Conservation (phyloP, 805 yeast genomes). For the Yarrowia sp. region DNA sequence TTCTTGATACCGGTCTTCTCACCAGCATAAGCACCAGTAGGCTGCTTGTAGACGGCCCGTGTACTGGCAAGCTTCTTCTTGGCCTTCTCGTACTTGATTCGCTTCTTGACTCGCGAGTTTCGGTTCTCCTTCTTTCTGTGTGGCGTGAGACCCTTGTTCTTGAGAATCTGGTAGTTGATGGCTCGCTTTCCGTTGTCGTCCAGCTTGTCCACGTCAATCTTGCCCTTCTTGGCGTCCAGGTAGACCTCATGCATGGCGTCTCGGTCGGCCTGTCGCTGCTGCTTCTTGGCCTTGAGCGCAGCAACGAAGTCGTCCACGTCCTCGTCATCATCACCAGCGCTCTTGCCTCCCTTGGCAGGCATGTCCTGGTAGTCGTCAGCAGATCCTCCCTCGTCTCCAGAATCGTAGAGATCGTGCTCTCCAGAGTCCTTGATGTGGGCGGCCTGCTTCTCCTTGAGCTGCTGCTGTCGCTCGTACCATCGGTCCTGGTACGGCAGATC, state of each 20-base stretch:
- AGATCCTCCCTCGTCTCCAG: conserved; percentile 48
- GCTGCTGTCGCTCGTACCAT: conserved; percentile 82
- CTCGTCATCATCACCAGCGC: conserved; percentile 40
- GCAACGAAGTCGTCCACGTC: conserved; percentile 61
- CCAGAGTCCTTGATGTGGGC: conserved; percentile 51
- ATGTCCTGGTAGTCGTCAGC: conserved; percentile 31
- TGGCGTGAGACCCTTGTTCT: conserved; percentile 94
- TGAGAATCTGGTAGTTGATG: conserved; percentile 86
- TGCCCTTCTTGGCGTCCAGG: conserved; percentile 76
- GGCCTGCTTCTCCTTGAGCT: conserved; percentile 71
- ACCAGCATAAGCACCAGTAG: conserved; percentile 81
- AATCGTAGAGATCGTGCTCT: conserved; percentile 29
- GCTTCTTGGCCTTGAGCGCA: conserved; percentile 50
- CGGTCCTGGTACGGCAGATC: conserved; percentile 93
- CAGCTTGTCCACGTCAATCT: conserved; percentile 57
- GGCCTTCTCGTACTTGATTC: conserved; percentile 93
- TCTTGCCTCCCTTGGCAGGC: conserved; percentile 34
- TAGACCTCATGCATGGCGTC: conserved; percentile 67
- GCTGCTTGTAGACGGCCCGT: conserved; percentile 80
- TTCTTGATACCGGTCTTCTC: conserved; percentile 97
- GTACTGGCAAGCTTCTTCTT: conserved; percentile 89
- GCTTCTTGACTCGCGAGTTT: conserved; percentile 96
- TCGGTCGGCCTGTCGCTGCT: conserved; percentile 53
- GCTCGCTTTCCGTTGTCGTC: conserved; percentile 92
- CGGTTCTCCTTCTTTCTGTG: conserved; percentile 90